phyloP scores from a whole-genome alignment of 169 alveolate genomes.

The Plasmodium gonderi region DNA sequence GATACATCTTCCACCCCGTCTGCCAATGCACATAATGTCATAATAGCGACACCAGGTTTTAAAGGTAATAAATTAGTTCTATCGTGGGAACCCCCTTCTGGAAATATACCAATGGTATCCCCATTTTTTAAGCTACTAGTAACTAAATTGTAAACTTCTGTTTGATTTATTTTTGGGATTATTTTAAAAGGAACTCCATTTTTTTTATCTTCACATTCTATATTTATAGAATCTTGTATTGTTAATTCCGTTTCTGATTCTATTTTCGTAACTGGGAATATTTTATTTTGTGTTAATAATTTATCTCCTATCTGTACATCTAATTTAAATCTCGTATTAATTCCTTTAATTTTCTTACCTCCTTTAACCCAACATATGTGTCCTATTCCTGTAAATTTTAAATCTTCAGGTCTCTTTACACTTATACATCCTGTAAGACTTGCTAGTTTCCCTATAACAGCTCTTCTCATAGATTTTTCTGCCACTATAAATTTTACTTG shows the following conservation, averaged over 20 bases:
- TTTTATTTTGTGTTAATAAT: conserved; percentile 81
- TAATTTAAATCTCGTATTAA: conserved; percentile 87
- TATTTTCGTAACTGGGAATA: conserved; percentile 85
- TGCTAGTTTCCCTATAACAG: conserved; percentile 89
- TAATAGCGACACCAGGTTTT: conserved; percentile 95
- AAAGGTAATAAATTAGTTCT: conserved; percentile 93
- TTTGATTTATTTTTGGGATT: conserved; percentile 93
- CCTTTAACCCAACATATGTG: conserved; percentile 81
- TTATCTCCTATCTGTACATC: conserved; percentile 91
- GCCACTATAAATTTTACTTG: conserved; percentile 91
- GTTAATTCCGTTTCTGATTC: conserved; percentile 89
- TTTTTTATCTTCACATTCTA: conserved; percentile 78
- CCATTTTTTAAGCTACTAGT: conserved; percentile 89
- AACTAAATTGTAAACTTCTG: conserved; percentile 91
- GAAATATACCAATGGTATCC: conserved; percentile 93
- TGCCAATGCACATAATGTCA: conserved; percentile 93
- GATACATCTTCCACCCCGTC: conserved; percentile 93
- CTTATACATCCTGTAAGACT: conserved; percentile 91
- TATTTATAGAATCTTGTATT: conserved; percentile 80
- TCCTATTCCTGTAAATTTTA: conserved; percentile 89
- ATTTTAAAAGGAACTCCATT: conserved; percentile 82
- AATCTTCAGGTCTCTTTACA: conserved; percentile 91
- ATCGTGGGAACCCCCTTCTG: conserved; percentile 98
- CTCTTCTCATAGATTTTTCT: conserved; percentile 83
- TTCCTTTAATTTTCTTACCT: conserved; percentile 82